Evolutionary conservation across 164 flowering plant genomes (phyloP), one percentile per base, ranked within the genome.

Genomic region (Berberis thunbergii): DNA sequence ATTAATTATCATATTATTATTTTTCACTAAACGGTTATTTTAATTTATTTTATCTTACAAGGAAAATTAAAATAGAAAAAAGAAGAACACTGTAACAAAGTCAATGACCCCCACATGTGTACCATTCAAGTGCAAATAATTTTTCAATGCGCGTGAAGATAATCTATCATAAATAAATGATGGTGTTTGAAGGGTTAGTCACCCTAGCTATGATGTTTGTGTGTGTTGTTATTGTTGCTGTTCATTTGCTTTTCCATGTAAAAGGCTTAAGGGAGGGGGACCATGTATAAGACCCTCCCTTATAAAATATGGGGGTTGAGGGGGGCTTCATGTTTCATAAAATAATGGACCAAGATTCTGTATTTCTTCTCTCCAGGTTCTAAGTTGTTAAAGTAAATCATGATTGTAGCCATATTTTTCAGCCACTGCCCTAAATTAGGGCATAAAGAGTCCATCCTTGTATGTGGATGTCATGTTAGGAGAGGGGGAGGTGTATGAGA

Each of bases 371-470:
- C 26, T 26, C 75, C 71, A 64, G 73, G 75, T 71, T 73, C 64
- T 77, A 69, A 68, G 73, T 71, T 65, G 61, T 58, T 65, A 70
- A 73, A 70, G 68, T 66, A 64, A 11, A 58, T 59, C 76, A 73
- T 68, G 67, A 76, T 73, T 62, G 72, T 43, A 45, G 57, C 64
- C 56, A 62, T 46, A 41, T 62, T 42, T 54, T 50, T 48, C 61
- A 11, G 50, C 44, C 50, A 42, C 43, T 55, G n/a, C 69, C 69
- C 40, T 26, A 13, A 61, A 45, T 49, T 44, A 39, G 41, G 64
- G 44, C 26, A 26, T 26, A 26, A 26, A 26, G 26, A 26, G 26
- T 26, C 26, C 26, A 26, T 61, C 38, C 12, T 58, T 52, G 26
- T 26, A 26, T 26, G 26, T 62, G 57, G 64, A 49, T 44, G 45